A percentile compares a stretch with the other conserved stretches of the same genome.
phyloP scores from a whole-genome alignment of 108 stramenopile species.

The Thalassiosira profunda region DNA sequence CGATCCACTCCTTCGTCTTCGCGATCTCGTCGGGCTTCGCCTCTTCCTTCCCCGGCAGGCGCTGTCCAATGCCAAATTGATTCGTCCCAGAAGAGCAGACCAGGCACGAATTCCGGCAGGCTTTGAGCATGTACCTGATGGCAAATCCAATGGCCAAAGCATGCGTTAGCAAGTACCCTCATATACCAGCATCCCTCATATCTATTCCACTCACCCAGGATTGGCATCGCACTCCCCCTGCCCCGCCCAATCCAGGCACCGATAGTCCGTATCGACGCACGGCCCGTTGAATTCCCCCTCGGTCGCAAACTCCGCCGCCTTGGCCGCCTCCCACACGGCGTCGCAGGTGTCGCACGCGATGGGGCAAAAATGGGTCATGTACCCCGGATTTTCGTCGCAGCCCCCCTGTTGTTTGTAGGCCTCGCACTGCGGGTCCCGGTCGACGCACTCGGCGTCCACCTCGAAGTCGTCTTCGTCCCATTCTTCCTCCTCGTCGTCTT shows the following conservation, averaged over 20 bases:
- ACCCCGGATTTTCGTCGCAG: conserved; percentile 52
- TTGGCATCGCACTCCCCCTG: conserved; percentile 53
- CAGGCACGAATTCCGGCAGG: conserved; percentile 30
- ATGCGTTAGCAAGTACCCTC: no score
- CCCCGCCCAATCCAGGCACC: conserved; percentile 50
- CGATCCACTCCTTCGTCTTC: background rate
- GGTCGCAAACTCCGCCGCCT: conserved; percentile 3
- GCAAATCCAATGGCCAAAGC: no score
- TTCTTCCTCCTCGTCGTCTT: background rate
- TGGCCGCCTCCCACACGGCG: background rate
- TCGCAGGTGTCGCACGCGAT: conserved; percentile 22
- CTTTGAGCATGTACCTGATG: conserved; percentile 39
- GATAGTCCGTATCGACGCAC: conserved; percentile 35
- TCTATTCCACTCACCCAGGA: conserved; percentile 13
- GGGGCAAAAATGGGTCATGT: conserved; percentile 51
- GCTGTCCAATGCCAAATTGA: conserved; percentile 34
- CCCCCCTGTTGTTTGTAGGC: conserved; percentile 39
- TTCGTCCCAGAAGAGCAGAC: conserved; percentile 34
- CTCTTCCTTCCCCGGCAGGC: conserved; percentile 3
- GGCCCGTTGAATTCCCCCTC: background rate
- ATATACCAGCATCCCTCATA: background rate
- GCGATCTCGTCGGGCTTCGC: background rate
- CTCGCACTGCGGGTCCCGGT: conserved; percentile 27
- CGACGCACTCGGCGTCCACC: background rate
- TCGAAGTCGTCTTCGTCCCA: background rate